Percentiles rank a stretch among this genome's conserved stretches.
Evolutionary conservation across 2,329 filamentous ascomycete species (phyloP).

Genomic region (Passalora sequoiae): DNA sequence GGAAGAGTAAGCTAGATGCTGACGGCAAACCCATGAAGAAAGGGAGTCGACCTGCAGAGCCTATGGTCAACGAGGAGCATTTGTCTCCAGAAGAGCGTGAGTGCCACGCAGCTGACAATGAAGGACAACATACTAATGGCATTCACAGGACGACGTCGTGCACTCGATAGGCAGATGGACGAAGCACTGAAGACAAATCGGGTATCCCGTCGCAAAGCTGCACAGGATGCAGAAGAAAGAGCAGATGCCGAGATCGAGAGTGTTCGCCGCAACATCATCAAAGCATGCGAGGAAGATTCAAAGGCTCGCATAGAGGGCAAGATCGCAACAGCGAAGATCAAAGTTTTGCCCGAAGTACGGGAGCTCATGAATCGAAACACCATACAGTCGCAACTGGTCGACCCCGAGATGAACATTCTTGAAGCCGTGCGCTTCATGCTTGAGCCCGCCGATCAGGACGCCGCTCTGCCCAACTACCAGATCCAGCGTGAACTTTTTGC

Average conservation of each 20-base stretch:
- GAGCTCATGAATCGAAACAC: constrained; percentile 84
- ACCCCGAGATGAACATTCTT: constrained; percentile 91
- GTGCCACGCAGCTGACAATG: constrained; percentile 29
- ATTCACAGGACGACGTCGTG: constrained; percentile 61
- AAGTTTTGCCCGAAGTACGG: constrained; percentile 86
- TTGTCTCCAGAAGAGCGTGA: constrained; percentile 77
- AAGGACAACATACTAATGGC: constrained; percentile 20
- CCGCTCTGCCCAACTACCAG: constrained; percentile 89
- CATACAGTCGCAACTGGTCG: constrained; percentile 75
- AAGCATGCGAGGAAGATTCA: constrained; percentile 82
- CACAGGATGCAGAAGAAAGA: constrained; percentile 85
- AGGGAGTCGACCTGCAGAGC: constrained; percentile 46
- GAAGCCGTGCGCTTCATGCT: constrained; percentile 96
- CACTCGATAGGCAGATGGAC: constrained; percentile 82
- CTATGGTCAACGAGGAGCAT: constrained; percentile 65
- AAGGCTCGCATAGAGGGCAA: constrained; percentile 70
- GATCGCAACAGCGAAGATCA: constrained; percentile 87
- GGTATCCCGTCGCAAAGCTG: constrained; percentile 71
- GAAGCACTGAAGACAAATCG: constrained; percentile 81
- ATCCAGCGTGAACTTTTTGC: constrained; percentile 93
- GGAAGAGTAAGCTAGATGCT: constrained; percentile 44
- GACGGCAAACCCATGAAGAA: constrained; percentile 46
- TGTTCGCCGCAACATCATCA: constrained; percentile 84
- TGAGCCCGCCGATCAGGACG: constrained; percentile 81
- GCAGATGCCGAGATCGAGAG: constrained; percentile 85